Evolutionary conservation across 805 yeast species (phyloP).

Genomic region (Candida peoriensis): DNA sequence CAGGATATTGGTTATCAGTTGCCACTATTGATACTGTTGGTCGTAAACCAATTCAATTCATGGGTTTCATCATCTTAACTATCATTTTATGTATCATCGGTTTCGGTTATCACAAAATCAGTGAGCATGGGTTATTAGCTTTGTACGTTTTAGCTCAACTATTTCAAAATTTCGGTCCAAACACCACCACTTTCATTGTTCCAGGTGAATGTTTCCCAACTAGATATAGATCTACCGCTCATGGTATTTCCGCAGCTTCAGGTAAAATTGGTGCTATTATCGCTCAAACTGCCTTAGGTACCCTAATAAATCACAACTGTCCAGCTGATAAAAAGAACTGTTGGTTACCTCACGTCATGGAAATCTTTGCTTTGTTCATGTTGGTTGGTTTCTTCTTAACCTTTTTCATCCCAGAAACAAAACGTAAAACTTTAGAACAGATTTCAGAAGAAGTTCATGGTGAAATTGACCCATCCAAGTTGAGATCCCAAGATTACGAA

Average conservation of each 20-base stretch:
- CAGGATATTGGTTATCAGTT: constrained; percentile 87
- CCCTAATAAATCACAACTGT: constrained; percentile 76
- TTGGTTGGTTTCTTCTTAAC: constrained; percentile 65
- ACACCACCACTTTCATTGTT: constrained; percentile 83
- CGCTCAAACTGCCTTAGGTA: constrained; percentile 86
- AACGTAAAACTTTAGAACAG: constrained; percentile 86
- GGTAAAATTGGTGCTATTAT: constrained; percentile 93
- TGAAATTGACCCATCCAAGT: constrained; percentile 54
- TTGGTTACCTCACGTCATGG: constrained; percentile 90
- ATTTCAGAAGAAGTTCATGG: constrained; percentile 78
- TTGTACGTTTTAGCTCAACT: constrained; percentile 78
- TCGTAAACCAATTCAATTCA: constrained; percentile 76
- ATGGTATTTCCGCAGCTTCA: constrained; percentile 88
- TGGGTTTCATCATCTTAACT: constrained; percentile 72
- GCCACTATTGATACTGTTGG: constrained; percentile 79
- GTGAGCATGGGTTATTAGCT: constrained; percentile 64
- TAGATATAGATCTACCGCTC: constrained; percentile 92
- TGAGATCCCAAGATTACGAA: constrained; percentile 11
- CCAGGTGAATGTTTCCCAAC: constrained; percentile 95
- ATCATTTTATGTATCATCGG: constrained; percentile 74
- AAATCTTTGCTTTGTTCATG: constrained; percentile 91
- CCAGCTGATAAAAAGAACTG: constrained; percentile 51
- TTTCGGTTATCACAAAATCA: constrained; percentile 71
- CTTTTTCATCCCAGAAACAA: constrained; percentile 80
- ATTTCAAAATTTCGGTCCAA: constrained; percentile 91